Evolutionary conservation across 2,329 filamentous ascomycete genomes (phyloP).

Genomic region (Monosporascus sp.): DNA sequence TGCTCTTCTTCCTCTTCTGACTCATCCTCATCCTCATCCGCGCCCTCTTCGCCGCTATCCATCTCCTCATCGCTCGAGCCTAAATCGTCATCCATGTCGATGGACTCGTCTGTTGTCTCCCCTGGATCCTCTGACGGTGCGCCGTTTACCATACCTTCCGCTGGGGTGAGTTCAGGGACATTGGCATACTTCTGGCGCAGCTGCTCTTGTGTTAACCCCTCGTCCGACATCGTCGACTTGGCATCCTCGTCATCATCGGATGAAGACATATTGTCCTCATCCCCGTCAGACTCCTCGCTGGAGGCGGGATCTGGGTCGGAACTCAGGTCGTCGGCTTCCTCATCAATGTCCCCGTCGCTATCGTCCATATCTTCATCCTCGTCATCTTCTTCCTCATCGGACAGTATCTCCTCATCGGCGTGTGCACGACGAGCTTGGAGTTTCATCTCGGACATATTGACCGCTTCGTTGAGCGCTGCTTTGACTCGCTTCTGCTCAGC

Average conservation of each 20-base stretch:
- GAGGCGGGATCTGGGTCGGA: slow-evolving; percentile 36
- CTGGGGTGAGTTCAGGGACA: slow-evolving; percentile 43
- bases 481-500: slow-evolving; percentile 59
- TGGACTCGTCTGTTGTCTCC: slow-evolving; percentile 58
- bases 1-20: slow-evolving; percentile 36
- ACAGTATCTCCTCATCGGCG: slow-evolving; percentile 45
- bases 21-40: slow-evolving; percentile 40
- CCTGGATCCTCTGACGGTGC: slow-evolving; percentile 26
- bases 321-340: slow-evolving; percentile 36
- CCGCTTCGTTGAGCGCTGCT: slow-evolving; percentile 67
- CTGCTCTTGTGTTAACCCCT: slow-evolving; percentile 63
- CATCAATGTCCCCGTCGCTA: slow-evolving; percentile 43
- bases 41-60: slow-evolving; percentile 39
- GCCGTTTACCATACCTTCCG: slow-evolving; percentile 13
- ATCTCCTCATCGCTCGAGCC: slow-evolving; percentile 48
- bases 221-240: slow-evolving; percentile 50
- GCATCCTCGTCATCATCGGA: slow-evolving; percentile 56
- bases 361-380: slow-evolving; percentile 36
- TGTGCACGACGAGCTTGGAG: slow-evolving; percentile 55
- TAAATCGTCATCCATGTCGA: slow-evolving; percentile 64
- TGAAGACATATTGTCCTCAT: slow-evolving; percentile 57
- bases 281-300: slow-evolving; percentile 26
- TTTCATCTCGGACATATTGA: slow-evolving; percentile 65
- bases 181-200: slow-evolving; percentile 63
- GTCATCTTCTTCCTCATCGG: slow-evolving; percentile 34